Conservation (phyloP, 768 basidiomycete genomes). For the Cystofilobasidium bisporidii region DNA sequence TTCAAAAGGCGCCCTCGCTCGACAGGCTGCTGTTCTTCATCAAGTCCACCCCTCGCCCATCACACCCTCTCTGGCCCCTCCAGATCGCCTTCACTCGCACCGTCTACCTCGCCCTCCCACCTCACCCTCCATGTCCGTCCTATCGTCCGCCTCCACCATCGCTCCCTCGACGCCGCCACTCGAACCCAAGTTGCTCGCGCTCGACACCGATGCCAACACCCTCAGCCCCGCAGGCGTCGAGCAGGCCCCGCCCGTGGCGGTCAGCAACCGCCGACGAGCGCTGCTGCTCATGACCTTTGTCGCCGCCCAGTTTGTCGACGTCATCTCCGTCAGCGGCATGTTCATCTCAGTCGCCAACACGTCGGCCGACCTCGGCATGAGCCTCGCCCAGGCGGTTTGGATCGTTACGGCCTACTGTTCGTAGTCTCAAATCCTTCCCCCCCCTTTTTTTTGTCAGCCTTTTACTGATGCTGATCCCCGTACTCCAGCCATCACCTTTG, state of each 20-base stretch:
- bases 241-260: neutral
- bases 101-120: no score
- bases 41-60: no score
- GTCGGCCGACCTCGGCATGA: constrained; percentile 30
- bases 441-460: no score
- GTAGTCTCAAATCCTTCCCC: no score
- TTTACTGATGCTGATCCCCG: constrained; percentile 11
- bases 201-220: neutral
- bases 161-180: no score
- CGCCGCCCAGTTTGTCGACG: constrained; percentile 45
- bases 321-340: constrained; percentile 45
- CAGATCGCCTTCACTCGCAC: no score
- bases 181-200: neutral
- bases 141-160: no score
- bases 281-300: constrained; percentile 43
- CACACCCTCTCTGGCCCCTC: no score
- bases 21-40: no score
- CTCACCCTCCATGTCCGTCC: no score
- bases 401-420: constrained; percentile 30
- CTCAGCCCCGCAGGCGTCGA: neutral
- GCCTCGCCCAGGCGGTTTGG: constrained; percentile 32
- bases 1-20: no score
- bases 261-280: constrained; percentile 24
- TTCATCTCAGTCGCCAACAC: constrained; percentile 44
- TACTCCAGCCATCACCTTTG: constrained; percentile 39